Conservation (phyloP, 2,329 filamentous ascomycete genomes). For the Colletotrichum incanum region DNA sequence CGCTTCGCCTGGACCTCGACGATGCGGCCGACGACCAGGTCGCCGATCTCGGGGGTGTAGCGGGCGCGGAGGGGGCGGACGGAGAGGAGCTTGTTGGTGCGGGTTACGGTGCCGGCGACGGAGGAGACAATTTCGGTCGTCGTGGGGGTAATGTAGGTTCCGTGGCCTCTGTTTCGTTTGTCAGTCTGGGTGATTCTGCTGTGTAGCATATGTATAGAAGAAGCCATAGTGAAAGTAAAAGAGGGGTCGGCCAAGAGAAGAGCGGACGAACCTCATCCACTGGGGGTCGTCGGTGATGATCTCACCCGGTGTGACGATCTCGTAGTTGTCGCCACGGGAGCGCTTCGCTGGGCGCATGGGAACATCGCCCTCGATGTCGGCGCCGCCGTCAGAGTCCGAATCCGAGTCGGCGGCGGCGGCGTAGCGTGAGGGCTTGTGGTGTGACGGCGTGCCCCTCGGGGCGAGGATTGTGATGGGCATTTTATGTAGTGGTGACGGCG, state of each 20-base stretch:
- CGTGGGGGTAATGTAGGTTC: constrained; percentile 81
- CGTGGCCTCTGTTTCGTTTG: constrained; percentile 79
- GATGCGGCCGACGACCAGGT: constrained; percentile 94
- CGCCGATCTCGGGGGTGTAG: constrained; percentile 96
- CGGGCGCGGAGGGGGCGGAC: constrained; percentile 91
- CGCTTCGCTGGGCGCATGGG: constrained; percentile 62
- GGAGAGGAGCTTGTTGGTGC: constrained; percentile 97
- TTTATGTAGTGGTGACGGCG: constrained; percentile 12
- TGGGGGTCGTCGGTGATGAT: constrained; percentile 92
- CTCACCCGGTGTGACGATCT: constrained; percentile 90
- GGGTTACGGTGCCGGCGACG: constrained; percentile 89
- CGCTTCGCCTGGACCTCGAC: constrained; percentile 93
- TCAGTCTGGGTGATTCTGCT: constrained; percentile 4
- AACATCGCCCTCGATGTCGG: constrained; percentile 61
- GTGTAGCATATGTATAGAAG: neutral
- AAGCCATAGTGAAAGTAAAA: neutral
- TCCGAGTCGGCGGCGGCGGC: constrained; percentile 60
- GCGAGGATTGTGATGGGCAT: constrained; percentile 67
- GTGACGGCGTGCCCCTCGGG: constrained; percentile 54
- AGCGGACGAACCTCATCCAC: constrained; percentile 83
- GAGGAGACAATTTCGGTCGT: constrained; percentile 86
- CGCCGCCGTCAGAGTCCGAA: constrained; percentile 63
- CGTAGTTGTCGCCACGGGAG: constrained; percentile 53
- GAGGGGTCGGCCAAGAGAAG: neutral
- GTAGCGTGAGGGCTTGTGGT: constrained; percentile 37